Base-by-base conservation (phyloP, 1,284 basidiomycete species). In the Mycena sp. region DNA sequence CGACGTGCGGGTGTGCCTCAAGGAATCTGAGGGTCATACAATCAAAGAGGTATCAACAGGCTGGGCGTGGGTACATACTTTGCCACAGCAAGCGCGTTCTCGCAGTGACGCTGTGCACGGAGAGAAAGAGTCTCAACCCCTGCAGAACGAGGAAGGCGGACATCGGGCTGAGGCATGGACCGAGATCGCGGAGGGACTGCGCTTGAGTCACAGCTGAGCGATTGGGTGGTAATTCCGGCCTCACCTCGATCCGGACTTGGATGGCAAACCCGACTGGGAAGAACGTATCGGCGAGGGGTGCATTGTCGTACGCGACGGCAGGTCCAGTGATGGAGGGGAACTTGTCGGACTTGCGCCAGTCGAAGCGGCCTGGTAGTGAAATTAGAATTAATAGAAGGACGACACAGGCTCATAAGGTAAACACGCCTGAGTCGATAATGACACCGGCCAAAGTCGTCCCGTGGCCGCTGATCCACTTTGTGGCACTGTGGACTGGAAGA, bases 391-490 rank as follows among this genome's bases (percentile, higher is more conserved):
- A 38, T n/a, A 7, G 19, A 38, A 19, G 11, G 7, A 35, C 1
- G 17, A 21, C 6, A n/a, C 19, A 38, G 16, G 17, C 46, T 4
- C 3, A 29, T 37, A 17, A 25, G 26, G 5, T 38, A 3, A 21
- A 43, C 40, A 3, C 25, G 54, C 64, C 63, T 2, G 60, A 60
- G 45, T 92, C 91, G 45, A 93, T 72, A 56, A 93, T 79, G 23
- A 92, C 86, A 61, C 92, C 91, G 1, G 81, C 90, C 52, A 93
- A 87, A 16, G 88, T 91, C 7, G 88, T 92, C 38, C 91, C 90
- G 72, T 91, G 91, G 0, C 91, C 90, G 28, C 90, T 87, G 49
- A 92, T 90, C 91, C 91, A 93, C 74, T 93, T 91, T 10, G 89
- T 92, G 2, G 89, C 87, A 56, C 85, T 87, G 78, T 95, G 92